These are phyloP conservation scores for Sphaerosporella brunnea DNA, from an alignment of 495 filamentous ascomycete species.

Conservation along the genomic window DNA sequence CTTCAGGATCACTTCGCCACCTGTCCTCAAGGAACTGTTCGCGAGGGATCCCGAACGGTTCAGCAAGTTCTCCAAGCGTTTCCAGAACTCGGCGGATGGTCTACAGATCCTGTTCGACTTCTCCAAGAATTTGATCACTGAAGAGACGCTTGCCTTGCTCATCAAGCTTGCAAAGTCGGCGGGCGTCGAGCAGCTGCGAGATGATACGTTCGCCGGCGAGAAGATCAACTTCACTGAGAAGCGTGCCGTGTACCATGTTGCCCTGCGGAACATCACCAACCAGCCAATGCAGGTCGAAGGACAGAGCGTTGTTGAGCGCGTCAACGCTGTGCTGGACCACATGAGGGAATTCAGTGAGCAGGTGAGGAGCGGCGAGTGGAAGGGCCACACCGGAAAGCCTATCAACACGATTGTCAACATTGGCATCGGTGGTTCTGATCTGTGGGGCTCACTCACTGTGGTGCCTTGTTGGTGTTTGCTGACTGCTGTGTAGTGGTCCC, in stretches of 20 bases:
- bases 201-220: slow-evolving; percentile 91
- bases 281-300: slow-evolving; percentile 85
- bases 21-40: slow-evolving; percentile 87
- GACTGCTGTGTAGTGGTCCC: slow-evolving; percentile 48
- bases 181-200: slow-evolving; percentile 74
- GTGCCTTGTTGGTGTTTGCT: no score
- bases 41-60: slow-evolving; percentile 75
- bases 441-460: slow-evolving; percentile 44
- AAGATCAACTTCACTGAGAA: slow-evolving; percentile 99
- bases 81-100: slow-evolving; percentile 56
- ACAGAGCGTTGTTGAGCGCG: slow-evolving; percentile 85
- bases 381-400: slow-evolving; percentile 95
- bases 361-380: slow-evolving; percentile 89
- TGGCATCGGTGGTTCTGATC: slow-evolving; percentile 93
- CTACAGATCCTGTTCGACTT: slow-evolving; percentile 89
- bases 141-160: slow-evolving; percentile 73
- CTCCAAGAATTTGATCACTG: slow-evolving; percentile 94
- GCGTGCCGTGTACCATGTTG: slow-evolving; percentile 87
- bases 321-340: slow-evolving; percentile 79
- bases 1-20: slow-evolving; percentile 81
- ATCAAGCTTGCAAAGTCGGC: slow-evolving; percentile 83
- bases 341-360: slow-evolving; percentile 96
- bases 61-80: slow-evolving; percentile 70
- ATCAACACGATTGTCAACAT: slow-evolving; percentile 93
- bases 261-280: slow-evolving; percentile 72